Evolutionary conservation across 352 stramenopile species (phyloP).

Genomic region (Phytophthora parvispora): DNA sequence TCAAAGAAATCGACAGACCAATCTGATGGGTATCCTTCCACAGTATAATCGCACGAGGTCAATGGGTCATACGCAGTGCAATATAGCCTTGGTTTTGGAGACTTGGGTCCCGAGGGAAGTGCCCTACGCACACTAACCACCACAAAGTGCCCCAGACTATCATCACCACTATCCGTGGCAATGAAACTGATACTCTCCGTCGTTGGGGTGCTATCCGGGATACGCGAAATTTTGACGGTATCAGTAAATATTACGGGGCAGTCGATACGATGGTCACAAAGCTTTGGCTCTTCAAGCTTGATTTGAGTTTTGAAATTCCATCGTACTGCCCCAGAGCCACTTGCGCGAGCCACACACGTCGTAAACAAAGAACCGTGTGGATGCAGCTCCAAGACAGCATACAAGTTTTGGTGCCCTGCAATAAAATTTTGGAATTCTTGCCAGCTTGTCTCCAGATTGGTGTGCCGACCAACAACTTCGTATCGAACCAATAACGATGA

Average conservation of each 20-base stretch:
- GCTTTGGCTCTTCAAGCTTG: constrained; percentile 57
- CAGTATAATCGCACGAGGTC: constrained; percentile 81
- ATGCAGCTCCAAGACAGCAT: constrained; percentile 68
- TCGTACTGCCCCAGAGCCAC: constrained; percentile 55
- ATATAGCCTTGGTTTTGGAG: constrained; percentile 55
- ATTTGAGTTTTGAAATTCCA: constrained; percentile 76
- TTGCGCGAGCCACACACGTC: constrained; percentile 57
- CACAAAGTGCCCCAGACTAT: constrained; percentile 64
- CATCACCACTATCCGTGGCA: constrained; percentile 24
- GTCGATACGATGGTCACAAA: constrained; percentile 65
- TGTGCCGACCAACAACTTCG: constrained; percentile 66
- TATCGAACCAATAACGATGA: constrained; percentile 72
- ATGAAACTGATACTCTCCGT: constrained; percentile 64
- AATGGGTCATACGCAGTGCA: constrained; percentile 89
- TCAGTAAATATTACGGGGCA: constrained; percentile 81
- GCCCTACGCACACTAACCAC: constrained; percentile 77
- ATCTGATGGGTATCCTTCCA: constrained; percentile 68
- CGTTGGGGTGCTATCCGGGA: constrained; percentile 45
- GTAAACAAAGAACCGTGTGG: constrained; percentile 76
- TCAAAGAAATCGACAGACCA: constrained; percentile 84
- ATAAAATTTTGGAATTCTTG: constrained; percentile 71
- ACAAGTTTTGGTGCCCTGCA: constrained; percentile 65
- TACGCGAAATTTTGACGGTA: constrained; percentile 65
- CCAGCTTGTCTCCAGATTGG: constrained; percentile 60
- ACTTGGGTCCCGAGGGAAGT: constrained; percentile 33